A percentile compares a stretch with the other conserved stretches of the same genome.
These are phyloP conservation scores for Exophiala spinifera DNA, from an alignment of 2,329 filamentous ascomycete genomes.

Conservation along the genomic window DNA sequence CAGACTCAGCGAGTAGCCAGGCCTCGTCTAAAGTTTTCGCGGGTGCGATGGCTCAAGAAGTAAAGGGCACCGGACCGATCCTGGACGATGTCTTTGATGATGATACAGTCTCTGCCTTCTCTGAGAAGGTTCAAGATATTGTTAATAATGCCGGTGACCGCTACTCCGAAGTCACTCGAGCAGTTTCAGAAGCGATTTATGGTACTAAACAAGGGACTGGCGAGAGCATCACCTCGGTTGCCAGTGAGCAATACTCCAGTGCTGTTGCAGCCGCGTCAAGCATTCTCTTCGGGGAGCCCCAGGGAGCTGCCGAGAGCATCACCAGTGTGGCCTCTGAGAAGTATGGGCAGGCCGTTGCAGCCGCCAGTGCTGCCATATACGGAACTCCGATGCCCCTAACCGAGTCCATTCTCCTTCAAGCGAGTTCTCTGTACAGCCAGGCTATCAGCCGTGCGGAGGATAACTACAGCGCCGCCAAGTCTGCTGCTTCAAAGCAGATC, in stretches of 20 bases:
- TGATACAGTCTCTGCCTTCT: constrained; percentile 47
- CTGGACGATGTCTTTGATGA: constrained; percentile 51
- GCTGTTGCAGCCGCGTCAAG: constrained; percentile 57
- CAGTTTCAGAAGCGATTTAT: constrained; percentile 55
- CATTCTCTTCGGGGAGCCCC: constrained; percentile 51
- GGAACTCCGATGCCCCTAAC: constrained; percentile 45
- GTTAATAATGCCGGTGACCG: constrained; percentile 52
- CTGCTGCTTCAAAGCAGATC: constrained; percentile 64
- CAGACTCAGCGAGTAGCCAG: constrained; percentile 10
- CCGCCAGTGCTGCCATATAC: constrained; percentile 57
- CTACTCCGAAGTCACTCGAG: constrained; percentile 53
- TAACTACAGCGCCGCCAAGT: constrained; percentile 66
- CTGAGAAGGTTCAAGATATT: constrained; percentile 51
- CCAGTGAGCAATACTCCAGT: constrained; percentile 55
- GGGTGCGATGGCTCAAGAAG: constrained; percentile 49
- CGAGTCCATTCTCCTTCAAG: constrained; percentile 39
- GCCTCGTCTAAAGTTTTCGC: constrained; percentile 21
- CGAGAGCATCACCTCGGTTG: constrained; percentile 53
- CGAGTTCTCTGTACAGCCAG: constrained; percentile 56
- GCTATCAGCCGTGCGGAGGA: constrained; percentile 65
- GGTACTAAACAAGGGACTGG: constrained; percentile 47
- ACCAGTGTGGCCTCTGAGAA: constrained; percentile 53
- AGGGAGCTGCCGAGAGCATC: constrained; percentile 44
- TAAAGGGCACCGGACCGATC: constrained; percentile 46
- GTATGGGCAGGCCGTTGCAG: constrained; percentile 57